Base-by-base conservation (phyloP, 139 green algal genomes). In the Chlorella sp. region DNA sequence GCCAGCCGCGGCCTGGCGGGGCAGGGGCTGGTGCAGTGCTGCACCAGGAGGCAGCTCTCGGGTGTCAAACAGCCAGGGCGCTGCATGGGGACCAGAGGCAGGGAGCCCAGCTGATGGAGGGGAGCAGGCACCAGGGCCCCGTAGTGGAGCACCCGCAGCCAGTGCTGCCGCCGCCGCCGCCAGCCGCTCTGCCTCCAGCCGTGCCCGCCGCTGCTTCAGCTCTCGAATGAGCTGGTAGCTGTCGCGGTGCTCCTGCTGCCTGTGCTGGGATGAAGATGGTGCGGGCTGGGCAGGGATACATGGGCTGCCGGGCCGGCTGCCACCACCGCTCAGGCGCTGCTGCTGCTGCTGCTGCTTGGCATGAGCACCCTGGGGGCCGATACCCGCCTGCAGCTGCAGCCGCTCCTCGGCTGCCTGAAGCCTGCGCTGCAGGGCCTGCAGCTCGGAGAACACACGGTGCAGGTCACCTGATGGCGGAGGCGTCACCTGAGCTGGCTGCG, bases 191-290 rank as follows among this genome's bases (percentile, higher is more conserved):
- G 74, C 23, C 51, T 81, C 74, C 30, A 81, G 21, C 51, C 68
- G 30, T 0, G 30, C 32, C 17, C 44, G 41, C 18, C 74, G 74
- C 74, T 81, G 74, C 74, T 68, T 81, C 51, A 81, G 51, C 7
- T 20, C 30, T 20, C 55, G 51, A 34, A 81, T 81, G 18, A 81
- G 74, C 74, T 81, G 32, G 30, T 32, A 81, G 74, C 44, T 68
- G 17, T 67, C 51, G 21, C 55, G 51, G 55, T 67, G 74, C 74
- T 68, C 51, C 6, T 55, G 55, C 32, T 55, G 13, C 32, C 23
- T 30, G 1, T 60, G 51, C 51, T 15, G 9, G 51, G 51, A 9
- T 21, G 51, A 15, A 4, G 51, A 60, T 21, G 51, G 12, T 21
- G 51, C 12, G 51, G 12, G 51, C 51, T 15, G 11, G 9, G 51